A percentile compares a stretch with the other conserved stretches of the same genome.
Evolutionary conservation across 768 basidiomycete species (phyloP).

Genomic region (Cyclocybe aegerita): DNA sequence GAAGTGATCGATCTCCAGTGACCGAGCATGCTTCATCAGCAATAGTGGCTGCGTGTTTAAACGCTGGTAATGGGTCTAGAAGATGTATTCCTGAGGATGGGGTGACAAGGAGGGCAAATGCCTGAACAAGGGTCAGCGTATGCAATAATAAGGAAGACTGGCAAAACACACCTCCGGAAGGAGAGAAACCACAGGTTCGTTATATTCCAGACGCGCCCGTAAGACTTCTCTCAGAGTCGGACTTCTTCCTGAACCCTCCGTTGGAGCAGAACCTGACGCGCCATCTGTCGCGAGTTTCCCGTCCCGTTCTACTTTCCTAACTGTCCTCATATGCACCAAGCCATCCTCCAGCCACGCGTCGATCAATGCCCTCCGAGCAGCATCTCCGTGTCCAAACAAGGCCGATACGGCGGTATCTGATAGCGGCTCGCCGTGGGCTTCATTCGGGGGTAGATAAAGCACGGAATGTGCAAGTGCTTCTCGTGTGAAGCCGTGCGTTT

Average conservation of each 20-base stretch:
- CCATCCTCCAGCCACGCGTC: conserved; percentile 77
- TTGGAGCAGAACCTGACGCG: background rate
- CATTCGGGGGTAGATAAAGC: conserved; percentile 46
- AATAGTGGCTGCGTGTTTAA: conserved; percentile 59
- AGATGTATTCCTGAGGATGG: conserved; percentile 47
- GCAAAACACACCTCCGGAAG: conserved; percentile 61
- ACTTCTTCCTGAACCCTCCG: conserved; percentile 1
- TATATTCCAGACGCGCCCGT: conserved; percentile 55
- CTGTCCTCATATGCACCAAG: conserved; percentile 44
- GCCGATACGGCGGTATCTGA: conserved; percentile 69
- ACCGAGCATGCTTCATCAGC: conserved; percentile 73
- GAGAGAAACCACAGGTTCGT: conserved; percentile 62
- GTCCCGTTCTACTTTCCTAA: conserved; percentile 1
- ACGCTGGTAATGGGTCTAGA: conserved; percentile 58
- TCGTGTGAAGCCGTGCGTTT: conserved; percentile 73
- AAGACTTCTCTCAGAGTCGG: conserved; percentile 52
- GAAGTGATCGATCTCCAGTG: conserved; percentile 50
- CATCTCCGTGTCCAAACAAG: conserved; percentile 70
- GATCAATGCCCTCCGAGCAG: conserved; percentile 63
- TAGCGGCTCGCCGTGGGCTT: conserved; percentile 56
- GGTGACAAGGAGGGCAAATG: conserved; percentile 67
- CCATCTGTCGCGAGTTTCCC: background rate
- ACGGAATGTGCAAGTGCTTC: conserved; percentile 66
- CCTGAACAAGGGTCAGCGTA: conserved; percentile 39
- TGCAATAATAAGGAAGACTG: background rate